A percentile compares a stretch with the other conserved stretches of the same genome.
phyloP scores from a whole-genome alignment of 257 asterid species.

The Przewalskia tangutica region DNA sequence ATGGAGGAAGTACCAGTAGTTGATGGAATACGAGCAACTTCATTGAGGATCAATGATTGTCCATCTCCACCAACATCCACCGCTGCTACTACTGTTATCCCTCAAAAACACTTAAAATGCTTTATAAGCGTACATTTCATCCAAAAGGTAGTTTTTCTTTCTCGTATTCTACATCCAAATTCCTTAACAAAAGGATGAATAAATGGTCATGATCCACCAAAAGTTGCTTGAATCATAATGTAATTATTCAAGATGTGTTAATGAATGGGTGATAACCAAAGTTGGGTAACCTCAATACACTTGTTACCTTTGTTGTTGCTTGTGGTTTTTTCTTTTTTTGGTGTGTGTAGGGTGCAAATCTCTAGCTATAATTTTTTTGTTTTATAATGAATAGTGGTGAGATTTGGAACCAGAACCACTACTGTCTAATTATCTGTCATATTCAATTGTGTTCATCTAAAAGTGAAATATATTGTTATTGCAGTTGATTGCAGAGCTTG shows the following conservation, averaged over 20 bases:
- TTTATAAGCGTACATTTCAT: not conserved
- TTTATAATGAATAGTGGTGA: too few species aligned
- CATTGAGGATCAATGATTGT: not conserved
- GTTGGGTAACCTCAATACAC: too few species aligned
- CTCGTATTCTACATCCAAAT: not conserved
- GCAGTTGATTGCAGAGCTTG: conserved; percentile 23
- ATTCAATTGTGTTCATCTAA: not conserved
- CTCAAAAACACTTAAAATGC: not conserved
- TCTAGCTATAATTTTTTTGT: not conserved
- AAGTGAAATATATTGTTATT: not conserved
- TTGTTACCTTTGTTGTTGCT: too few species aligned
- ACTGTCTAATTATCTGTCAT: not conserved
- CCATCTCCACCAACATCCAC: not conserved
- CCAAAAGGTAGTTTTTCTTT: not conserved
- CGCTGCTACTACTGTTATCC: not conserved
- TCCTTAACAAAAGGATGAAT: not conserved
- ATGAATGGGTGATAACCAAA: not conserved
- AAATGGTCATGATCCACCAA: not conserved
- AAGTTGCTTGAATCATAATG: not conserved
- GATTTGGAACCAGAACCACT: not conserved
- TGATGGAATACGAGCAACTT: not conserved
- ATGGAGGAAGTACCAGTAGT: not conserved
- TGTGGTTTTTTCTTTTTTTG: too few species aligned
- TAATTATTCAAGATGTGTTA: too few species aligned
- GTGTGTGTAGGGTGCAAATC: not conserved